Percentiles rank a stretch among this genome's conserved stretches.
These are phyloP conservation scores for Evernia prunastri DNA, from an alignment of 495 filamentous ascomycete species.

Conservation along the genomic window DNA sequence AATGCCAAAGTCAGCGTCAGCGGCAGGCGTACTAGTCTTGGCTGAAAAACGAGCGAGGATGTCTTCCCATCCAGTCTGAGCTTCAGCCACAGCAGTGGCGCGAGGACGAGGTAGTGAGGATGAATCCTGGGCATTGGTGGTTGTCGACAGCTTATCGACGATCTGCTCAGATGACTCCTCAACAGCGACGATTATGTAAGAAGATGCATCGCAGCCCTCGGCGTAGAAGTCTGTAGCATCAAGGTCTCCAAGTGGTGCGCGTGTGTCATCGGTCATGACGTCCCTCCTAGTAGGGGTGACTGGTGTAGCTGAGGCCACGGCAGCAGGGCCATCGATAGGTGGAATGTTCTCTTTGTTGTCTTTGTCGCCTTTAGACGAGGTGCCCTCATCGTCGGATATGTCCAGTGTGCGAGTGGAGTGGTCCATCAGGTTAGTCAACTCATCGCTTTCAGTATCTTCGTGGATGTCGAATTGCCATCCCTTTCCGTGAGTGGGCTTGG, in stretches of 20 bases:
- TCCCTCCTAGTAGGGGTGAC: constrained; percentile 27
- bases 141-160: constrained; percentile 25
- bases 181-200: constrained; percentile 50
- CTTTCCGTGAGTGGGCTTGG: constrained; percentile 24
- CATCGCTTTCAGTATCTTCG: constrained; percentile 83
- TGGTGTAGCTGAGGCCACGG: constrained; percentile 6
- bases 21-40: constrained; percentile 20
- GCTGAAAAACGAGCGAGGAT: constrained; percentile 15
- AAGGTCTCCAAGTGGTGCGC: constrained; percentile 65
- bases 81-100: constrained; percentile 3
- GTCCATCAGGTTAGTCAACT: constrained; percentile 84
- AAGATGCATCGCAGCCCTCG: constrained; percentile 56
- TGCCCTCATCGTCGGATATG: constrained; percentile 61
- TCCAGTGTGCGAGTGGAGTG: constrained; percentile 82
- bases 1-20: background rate
- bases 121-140: constrained; percentile 16
- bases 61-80: constrained; percentile 16
- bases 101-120: background rate
- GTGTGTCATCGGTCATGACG: constrained; percentile 48
- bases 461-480: constrained; percentile 90
- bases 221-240: constrained; percentile 66
- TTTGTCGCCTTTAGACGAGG: constrained; percentile 33
- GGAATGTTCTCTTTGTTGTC: constrained; percentile 77
- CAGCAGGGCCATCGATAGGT: constrained; percentile 35
- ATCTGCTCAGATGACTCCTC: constrained; percentile 42